A percentile compares a stretch with the other conserved stretches of the same genome.
These are phyloP conservation scores for Phalaenopsis hybrid DNA, from an alignment of 116 monocot species.

Conservation along the genomic window DNA sequence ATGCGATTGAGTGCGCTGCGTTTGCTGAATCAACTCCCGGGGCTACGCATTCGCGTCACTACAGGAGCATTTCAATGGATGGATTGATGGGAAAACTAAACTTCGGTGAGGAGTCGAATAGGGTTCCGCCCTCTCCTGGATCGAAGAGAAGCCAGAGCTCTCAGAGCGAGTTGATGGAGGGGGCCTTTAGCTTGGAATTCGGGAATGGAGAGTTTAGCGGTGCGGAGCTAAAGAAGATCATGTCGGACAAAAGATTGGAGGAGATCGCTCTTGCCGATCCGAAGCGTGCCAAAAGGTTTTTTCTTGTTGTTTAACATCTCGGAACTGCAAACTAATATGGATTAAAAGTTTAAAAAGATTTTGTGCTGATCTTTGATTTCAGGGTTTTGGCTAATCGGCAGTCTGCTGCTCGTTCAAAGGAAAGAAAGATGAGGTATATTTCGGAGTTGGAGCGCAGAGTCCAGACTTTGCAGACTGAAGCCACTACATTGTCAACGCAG, in stretches of 20 bases:
- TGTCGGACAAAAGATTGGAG: constrained; percentile 35
- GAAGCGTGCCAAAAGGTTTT: constrained; percentile 40
- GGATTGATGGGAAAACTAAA: constrained; percentile 22
- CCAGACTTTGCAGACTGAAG: constrained; percentile 46
- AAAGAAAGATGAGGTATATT: constrained; percentile 45
- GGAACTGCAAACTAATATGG: background rate
- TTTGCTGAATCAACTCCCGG: constrained; percentile 3
- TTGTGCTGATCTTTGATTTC: background rate
- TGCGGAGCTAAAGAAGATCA: constrained; percentile 45
- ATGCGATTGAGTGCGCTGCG: constrained; percentile 14
- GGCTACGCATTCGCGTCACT: constrained; percentile 10
- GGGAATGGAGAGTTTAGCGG: constrained; percentile 35
- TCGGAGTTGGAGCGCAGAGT: constrained; percentile 46
- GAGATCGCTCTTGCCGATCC: constrained; percentile 44
- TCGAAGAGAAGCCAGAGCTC: background rate
- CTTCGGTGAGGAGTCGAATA: constrained; percentile 4
- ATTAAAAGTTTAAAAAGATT: background rate
- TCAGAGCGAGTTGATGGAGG: constrained; percentile 1
- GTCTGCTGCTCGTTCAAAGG: constrained; percentile 55
- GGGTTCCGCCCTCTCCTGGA: constrained; percentile 16
- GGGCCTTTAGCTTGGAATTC: constrained; percentile 36
- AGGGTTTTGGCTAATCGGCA: constrained; percentile 55
- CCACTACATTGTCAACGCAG: constrained; percentile 41
- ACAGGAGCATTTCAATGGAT: constrained; percentile 34
- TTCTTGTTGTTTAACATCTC: background rate